Evolutionary conservation across 305 asterid species (phyloP), one percentile per base, ranked within the genome.

Genomic region (Rubia tinctorum): DNA sequence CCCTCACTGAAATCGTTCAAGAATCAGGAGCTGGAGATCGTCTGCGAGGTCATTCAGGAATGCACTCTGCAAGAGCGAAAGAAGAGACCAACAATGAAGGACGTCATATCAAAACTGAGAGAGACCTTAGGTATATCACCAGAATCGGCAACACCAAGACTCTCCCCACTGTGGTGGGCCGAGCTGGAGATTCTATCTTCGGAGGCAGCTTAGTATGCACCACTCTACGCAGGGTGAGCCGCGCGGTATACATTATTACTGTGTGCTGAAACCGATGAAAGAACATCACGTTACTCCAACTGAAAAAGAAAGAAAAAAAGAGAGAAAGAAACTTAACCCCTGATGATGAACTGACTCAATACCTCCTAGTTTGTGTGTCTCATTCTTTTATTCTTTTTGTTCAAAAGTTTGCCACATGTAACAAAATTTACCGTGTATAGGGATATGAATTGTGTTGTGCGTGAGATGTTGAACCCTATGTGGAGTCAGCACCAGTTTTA

Each of bases 121-220:
- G 85, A 79, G 42, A 82, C 61, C 0, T 42, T 95, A n/a, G 87
- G 87, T 58, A 76, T 92, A 44, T 89, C 98, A 18, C 96, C 96
- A 0, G 97, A 87, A 22, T 87, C 93, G n/a, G 98, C 99, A 40
- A 87, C 86, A 13, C 97, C 99, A 8, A 81, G 95, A 51, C 90
- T 88, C 17, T 95, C 97, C 59, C 99, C 99, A 1, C 96, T 95
- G 53, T 92, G 99, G 99, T 95, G 99, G 99, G 99, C 99, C 74
- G 98, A 93, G 76, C 99, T 95, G 20, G 99, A 95, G 86, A 89
- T 95, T 80, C 78, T 91, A 77, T 89, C 99, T 53, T 82, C 89
- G 12, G 98, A 95, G 79, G 95, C 97, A 13, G 76, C 96, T 83
- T 92, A 83, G 87, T 45, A 25, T 62, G 30, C 34, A 27, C 62